Base-by-base conservation (phyloP, 805 yeast species). In the Brettanomyces anomalus region DNA sequence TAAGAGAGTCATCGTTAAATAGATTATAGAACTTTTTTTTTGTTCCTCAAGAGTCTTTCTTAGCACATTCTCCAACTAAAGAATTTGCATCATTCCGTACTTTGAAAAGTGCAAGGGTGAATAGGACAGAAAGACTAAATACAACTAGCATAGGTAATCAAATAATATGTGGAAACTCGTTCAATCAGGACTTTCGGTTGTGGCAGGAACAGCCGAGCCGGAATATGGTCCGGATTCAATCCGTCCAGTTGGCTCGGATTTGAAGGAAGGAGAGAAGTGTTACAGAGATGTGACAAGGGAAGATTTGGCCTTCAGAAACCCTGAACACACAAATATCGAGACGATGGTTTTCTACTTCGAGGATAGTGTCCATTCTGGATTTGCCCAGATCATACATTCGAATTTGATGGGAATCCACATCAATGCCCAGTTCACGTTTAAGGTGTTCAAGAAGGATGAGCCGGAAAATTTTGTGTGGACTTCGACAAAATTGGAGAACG, bases 171-270 rank as follows among this genome's bases (percentile, higher is more conserved):
- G 65, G 65, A 61, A 59, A 43, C 42, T 60, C 42, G 61, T 60
- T 38, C 65, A 61, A 46, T 50, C 60, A 4, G 65, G 64, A 14
- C 43, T 59, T n/a, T 85, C 97, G n/a, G 93, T 94, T 5, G 93
- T 88, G 37, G 90, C 97, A 5, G 98, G 98, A 43, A 77, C 95
- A 11, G 96, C 96, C 2, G 98, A 93, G 63, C 98, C 98, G 20
- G 95, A 84, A 58, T 93, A 93, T 56, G 98, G 98, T 42, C 74
- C 82, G 34, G 96, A 83, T 40, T 94, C 95, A 34, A 85, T 93
- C 51, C 90, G 83, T 56, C 76, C 97, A n/a, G 78, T 89, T 45
- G 51, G 53, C 14, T 34, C 45, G 19, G 76, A 84, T 35, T 76
- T 75, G 37, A 77, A 81, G 37, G 67, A 66, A 35, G 75, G 67